Conservation (phyloP, 805 yeast genomes). For the Yamadazyma scolyti region DNA sequence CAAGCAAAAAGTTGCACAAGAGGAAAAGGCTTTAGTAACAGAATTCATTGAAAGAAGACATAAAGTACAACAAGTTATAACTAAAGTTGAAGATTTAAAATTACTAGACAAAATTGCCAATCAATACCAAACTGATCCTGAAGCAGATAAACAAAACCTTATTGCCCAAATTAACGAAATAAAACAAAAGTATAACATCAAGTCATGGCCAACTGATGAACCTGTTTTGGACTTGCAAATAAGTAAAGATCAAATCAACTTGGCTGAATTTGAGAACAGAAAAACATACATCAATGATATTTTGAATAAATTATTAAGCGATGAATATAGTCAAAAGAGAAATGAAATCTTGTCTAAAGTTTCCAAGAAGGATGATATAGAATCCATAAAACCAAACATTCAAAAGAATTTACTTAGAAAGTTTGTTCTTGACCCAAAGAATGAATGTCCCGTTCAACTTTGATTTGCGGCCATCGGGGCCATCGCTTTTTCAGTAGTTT, state of each 20-base stretch:
- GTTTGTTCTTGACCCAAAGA: slow-evolving; percentile 41
- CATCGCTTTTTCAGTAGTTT: too few species aligned
- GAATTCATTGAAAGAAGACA: slow-evolving; percentile 49
- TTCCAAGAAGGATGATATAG: slow-evolving; percentile 16
- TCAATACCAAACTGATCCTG: slow-evolving; percentile 19
- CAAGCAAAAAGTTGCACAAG: slow-evolving; percentile 58
- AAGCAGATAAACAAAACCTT: slow-evolving; percentile 12
- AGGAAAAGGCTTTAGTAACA: slow-evolving; percentile 55
- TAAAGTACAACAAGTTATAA: slow-evolving; percentile 21
- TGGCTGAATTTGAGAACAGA: slow-evolving; percentile 26
- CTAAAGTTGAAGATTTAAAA: slow-evolving; percentile 36
- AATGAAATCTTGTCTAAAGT: slow-evolving; percentile 17
- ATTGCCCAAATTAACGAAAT: slow-evolving; percentile 29
- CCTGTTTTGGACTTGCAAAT: slow-evolving; percentile 34
- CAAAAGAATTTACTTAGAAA: slow-evolving; percentile 69
- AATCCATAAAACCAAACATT: slow-evolving; percentile 32
- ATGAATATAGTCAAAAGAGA: slow-evolving; percentile 19
- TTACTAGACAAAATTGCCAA: slow-evolving; percentile 27
- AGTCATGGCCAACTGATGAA: slow-evolving; percentile 39
- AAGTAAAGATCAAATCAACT: slow-evolving; percentile 18
- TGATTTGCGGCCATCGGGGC: too few species aligned
- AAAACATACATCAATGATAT: slow-evolving; percentile 23
- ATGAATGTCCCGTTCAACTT: slow-evolving; percentile 19
- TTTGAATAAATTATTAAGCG: slow-evolving; percentile 28
- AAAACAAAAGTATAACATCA: slow-evolving; percentile 33